Evolutionary conservation across 768 basidiomycete genomes (phyloP).

Genomic region (Suillus alpinus): DNA sequence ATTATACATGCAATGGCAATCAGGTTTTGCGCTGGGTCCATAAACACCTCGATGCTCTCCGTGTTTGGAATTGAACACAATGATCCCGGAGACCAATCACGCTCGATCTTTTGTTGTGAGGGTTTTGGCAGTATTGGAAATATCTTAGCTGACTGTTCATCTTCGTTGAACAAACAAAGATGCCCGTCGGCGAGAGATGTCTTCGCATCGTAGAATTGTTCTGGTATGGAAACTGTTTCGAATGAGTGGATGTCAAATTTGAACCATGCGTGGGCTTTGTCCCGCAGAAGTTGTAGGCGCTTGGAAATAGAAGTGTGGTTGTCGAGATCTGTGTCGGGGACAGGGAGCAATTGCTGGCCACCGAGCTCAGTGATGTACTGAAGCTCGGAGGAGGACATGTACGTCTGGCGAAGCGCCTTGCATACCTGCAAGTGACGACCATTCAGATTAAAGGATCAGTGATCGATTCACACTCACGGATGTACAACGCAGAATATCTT

Average conservation of each 20-base stretch:
- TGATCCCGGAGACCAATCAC: not conserved
- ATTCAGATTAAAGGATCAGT: not conserved
- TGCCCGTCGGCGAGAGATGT: constrained; percentile 1
- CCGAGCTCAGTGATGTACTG: constrained; percentile 6
- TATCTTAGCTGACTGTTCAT: not conserved
- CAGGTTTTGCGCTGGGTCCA: constrained; percentile 1
- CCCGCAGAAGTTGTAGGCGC: constrained; percentile 1
- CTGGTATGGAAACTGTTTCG: not conserved
- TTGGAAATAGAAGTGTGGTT: not conserved
- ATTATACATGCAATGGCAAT: not conserved
- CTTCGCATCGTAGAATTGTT: not conserved
- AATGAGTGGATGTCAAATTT: not conserved
- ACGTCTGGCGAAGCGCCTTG: not conserved
- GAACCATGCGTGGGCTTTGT: constrained; percentile 2
- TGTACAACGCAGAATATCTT: constrained; percentile 5
- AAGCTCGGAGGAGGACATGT: not conserved
- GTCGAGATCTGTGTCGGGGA: not conserved
- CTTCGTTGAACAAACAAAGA: not conserved
- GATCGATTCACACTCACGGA: not conserved
- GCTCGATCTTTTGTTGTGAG: not conserved
- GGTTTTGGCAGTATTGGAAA: not conserved
- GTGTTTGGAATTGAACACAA: not conserved
- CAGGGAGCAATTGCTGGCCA: not conserved
- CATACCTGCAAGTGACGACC: not conserved
- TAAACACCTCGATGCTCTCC: not conserved